Base-by-base conservation (phyloP, 2,329 filamentous ascomycete genomes). In the Albophoma yamanashiensis region DNA sequence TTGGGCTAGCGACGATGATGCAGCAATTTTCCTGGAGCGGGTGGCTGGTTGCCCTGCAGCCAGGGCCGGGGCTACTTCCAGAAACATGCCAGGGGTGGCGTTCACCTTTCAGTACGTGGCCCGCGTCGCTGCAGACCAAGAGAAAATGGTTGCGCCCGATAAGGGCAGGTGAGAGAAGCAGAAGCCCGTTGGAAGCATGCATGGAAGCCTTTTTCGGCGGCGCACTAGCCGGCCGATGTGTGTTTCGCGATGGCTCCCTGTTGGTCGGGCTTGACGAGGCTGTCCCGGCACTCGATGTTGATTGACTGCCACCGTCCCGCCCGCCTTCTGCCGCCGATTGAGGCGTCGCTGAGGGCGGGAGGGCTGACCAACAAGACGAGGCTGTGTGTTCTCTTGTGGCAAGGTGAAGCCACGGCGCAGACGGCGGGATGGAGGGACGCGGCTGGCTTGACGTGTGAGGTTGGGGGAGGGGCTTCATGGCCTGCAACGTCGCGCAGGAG, bases 141-240 rank as follows among this genome's bases (percentile, higher is more conserved):
- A 31, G 47, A 34, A 53, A 17, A n/a, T 34, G 47, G 58, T 38
- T 43, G 42, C 55, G 39, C 17, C 61, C 59, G 7, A 55, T 43
- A 47, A 22, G 38, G 61, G 61, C 56, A 61, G 61, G 61, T 61
- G 56, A 40, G 50, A 57, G 56, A 61, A n/a, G 50, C 31, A 38
- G 59, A 61, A 59, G 56, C 42, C 50, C 17, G 55, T 39, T 61
- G 53, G 55, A 60, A 60, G 25, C 58, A n/a, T 59, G n/a, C 36
- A 40, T 58, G 45, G 59, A 58, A 58, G 45, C 55, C 40, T 8
- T 11, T 40, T 25, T 14, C n/a, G 7, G 43, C 43, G 40, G 15
- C 53, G 4, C 4, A 3, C 3, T 31, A 15, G 27, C 9, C 9
- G 17, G 17, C 47, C 17, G 17, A 52, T 52, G 50, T 17, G 17